phyloP scores from a whole-genome alignment of 208 protist genomes.

The Trypanosoma platydactyli region DNA sequence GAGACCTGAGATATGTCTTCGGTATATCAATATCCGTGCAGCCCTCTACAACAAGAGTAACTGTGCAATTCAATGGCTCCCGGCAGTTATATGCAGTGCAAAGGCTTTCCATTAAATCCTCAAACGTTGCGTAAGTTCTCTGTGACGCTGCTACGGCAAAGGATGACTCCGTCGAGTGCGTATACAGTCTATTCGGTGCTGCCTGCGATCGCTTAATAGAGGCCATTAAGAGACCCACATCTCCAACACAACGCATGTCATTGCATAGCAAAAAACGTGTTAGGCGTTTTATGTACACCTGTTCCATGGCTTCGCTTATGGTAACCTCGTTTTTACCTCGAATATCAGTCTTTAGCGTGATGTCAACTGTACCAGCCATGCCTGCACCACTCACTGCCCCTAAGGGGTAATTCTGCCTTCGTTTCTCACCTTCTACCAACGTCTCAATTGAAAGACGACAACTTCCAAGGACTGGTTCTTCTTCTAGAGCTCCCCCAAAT shows the following conservation, averaged over 20 bases:
- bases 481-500: neutral
- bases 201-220: slow-evolving; percentile 15
- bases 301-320: slow-evolving; percentile 44
- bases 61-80: slow-evolving; percentile 39
- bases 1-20: slow-evolving; percentile 49
- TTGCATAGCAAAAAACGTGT: slow-evolving; percentile 60
- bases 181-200: no score
- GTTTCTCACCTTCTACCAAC: slow-evolving; percentile 50
- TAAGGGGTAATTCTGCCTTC: slow-evolving; percentile 42
- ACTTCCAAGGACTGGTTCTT: slow-evolving; percentile 50
- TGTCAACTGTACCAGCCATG: slow-evolving; percentile 62
- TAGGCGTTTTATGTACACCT: slow-evolving; percentile 44
- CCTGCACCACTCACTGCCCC: slow-evolving; percentile 33
- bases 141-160: slow-evolving; percentile 1
- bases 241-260: slow-evolving; percentile 45
- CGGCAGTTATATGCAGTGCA: slow-evolving; percentile 42
- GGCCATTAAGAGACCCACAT: slow-evolving; percentile 70
- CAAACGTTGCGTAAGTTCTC: slow-evolving; percentile 49
- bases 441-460: slow-evolving; percentile 71
- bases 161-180: neutral
- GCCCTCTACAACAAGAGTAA: slow-evolving; percentile 56
- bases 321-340: slow-evolving; percentile 43
- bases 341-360: slow-evolving; percentile 66
- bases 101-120: slow-evolving; percentile 52
- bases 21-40: slow-evolving; percentile 65